These are phyloP conservation scores for Trichoderma afroharzianum DNA, from an alignment of 2,329 filamentous ascomycete genomes.

Conservation along the genomic window DNA sequence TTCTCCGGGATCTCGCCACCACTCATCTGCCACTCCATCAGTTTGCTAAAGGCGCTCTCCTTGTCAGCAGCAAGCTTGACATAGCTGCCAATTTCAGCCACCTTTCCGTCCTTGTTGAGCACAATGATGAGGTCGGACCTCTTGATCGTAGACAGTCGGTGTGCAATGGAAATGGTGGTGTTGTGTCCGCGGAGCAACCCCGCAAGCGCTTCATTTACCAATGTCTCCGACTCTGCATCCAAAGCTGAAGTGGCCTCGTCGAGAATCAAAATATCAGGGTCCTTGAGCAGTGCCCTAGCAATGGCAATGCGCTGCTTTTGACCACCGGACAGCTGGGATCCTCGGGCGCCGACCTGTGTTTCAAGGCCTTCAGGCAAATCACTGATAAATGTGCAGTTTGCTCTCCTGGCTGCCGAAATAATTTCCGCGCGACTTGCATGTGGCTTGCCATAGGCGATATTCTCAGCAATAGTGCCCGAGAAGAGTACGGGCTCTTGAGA, in stretches of 20 bases:
- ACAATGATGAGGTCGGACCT: conserved; percentile 93
- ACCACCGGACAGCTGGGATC: conserved; percentile 89
- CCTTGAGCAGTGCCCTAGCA: conserved; percentile 86
- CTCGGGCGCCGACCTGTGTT: conserved; percentile 86
- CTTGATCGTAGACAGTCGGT: conserved; percentile 94
- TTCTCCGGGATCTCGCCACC: conserved; percentile 64
- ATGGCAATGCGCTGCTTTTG: conserved; percentile 99
- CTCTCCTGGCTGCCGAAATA: conserved; percentile 78
- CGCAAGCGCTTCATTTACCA: conserved; percentile 87
- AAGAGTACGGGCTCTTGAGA: conserved; percentile 93
- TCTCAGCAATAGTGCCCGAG: conserved; percentile 74
- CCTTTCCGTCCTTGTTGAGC: conserved; percentile 77
- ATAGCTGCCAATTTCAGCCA: conserved; percentile 89
- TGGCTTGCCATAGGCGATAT: conserved; percentile 88
- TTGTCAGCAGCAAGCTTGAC: conserved; percentile 67
- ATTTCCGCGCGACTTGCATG: conserved; percentile 76
- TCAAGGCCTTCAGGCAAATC: conserved; percentile 96
- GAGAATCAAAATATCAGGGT: conserved; percentile 93
- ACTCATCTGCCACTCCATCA: conserved; percentile 99
- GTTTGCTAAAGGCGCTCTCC: conserved; percentile 81
- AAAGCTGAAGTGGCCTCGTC: conserved; percentile 95
- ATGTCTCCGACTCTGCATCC: conserved; percentile 93
- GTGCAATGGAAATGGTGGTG: conserved; percentile 96
- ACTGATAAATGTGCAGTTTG: conserved; percentile 94
- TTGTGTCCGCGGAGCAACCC: conserved; percentile 80